phyloP scores from a whole-genome alignment of 176 grass and related monocot species.

The Avena sativa region DNA sequence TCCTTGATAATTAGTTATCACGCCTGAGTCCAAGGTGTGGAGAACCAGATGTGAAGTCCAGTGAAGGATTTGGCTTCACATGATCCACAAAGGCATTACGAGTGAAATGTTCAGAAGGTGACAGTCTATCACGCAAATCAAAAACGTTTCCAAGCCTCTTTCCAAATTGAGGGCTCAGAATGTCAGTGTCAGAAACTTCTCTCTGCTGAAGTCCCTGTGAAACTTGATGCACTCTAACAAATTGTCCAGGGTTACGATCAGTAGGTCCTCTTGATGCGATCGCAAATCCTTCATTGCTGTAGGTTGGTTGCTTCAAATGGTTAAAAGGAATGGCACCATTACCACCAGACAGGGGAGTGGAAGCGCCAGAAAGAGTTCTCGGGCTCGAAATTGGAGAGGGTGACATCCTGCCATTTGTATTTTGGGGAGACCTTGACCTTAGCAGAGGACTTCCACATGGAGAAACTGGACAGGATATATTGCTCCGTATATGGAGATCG shows the following conservation, averaged over 20 bases:
- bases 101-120: slow-evolving; percentile 64
- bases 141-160: slow-evolving; percentile 77
- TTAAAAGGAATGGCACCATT: slow-evolving; percentile 83
- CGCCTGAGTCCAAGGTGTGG: slow-evolving; percentile 44
- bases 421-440: slow-evolving; percentile 84
- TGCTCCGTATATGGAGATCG: slow-evolving; percentile 75
- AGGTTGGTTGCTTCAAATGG: slow-evolving; percentile 66
- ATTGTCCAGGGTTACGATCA: slow-evolving; percentile 43
- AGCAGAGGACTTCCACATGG: slow-evolving; percentile 91
- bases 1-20: slow-evolving; percentile 45
- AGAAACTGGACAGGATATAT: slow-evolving; percentile 98
- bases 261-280: slow-evolving; percentile 47
- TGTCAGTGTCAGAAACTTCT: slow-evolving; percentile 73
- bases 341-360: slow-evolving; percentile 82
- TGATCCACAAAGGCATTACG: slow-evolving; percentile 60
- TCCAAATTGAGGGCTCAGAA: slow-evolving; percentile 82
- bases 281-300: slow-evolving; percentile 71
- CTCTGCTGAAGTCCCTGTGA: slow-evolving; percentile 69
- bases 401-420: slow-evolving; percentile 80
- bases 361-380: slow-evolving; percentile 89
- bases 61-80: slow-evolving; percentile 64
- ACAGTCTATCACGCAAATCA: slow-evolving; percentile 71
- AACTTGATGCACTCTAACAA: slow-evolving; percentile 62
- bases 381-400: slow-evolving; percentile 98
- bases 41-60: slow-evolving; percentile 66